Percentiles rank a stretch among this genome's conserved stretches.
Conservation (phyloP, 352 stramenopile genomes). For the Phytophthora tentaculata region DNA sequence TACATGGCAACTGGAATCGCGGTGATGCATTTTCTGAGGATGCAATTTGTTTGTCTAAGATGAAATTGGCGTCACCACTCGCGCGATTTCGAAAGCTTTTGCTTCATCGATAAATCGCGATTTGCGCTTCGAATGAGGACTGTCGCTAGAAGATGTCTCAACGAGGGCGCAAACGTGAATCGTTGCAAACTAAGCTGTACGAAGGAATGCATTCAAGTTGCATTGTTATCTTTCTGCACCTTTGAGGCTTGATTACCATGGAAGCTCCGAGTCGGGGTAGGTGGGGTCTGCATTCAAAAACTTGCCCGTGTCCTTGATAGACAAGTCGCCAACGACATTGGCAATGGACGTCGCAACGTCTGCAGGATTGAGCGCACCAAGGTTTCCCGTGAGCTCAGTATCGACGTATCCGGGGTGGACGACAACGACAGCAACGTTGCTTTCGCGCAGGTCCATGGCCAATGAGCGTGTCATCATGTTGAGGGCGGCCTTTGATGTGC, state of each 20-base stretch:
- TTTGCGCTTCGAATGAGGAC: background rate
- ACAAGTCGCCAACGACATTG: slow-evolving; percentile 19
- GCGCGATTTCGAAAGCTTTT: background rate
- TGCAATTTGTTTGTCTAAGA: no score
- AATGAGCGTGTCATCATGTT: slow-evolving; percentile 64
- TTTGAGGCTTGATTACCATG: slow-evolving; percentile 30
- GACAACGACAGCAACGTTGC: slow-evolving; percentile 36
- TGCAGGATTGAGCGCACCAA: slow-evolving; percentile 20
- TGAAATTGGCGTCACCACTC: no score
- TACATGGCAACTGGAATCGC: background rate
- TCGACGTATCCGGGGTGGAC: slow-evolving; percentile 46
- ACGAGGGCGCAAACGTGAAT: background rate
- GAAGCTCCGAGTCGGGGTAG: slow-evolving; percentile 19
- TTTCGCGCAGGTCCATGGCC: slow-evolving; percentile 39
- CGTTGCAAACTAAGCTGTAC: no score
- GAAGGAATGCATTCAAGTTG: background rate
- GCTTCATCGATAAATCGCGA: background rate
- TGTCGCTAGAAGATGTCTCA: slow-evolving; percentile 4
- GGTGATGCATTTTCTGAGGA: slow-evolving; percentile 2
- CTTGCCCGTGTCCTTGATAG: slow-evolving; percentile 33
- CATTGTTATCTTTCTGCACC: background rate
- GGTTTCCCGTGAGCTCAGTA: slow-evolving; percentile 40
- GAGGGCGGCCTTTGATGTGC: slow-evolving; percentile 63
- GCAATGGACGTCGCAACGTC: slow-evolving; percentile 36
- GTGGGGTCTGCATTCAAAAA: slow-evolving; percentile 35